Evolutionary conservation across 306 rosid species (phyloP).

Genomic region (Cyamopsis tetragonoloba): DNA sequence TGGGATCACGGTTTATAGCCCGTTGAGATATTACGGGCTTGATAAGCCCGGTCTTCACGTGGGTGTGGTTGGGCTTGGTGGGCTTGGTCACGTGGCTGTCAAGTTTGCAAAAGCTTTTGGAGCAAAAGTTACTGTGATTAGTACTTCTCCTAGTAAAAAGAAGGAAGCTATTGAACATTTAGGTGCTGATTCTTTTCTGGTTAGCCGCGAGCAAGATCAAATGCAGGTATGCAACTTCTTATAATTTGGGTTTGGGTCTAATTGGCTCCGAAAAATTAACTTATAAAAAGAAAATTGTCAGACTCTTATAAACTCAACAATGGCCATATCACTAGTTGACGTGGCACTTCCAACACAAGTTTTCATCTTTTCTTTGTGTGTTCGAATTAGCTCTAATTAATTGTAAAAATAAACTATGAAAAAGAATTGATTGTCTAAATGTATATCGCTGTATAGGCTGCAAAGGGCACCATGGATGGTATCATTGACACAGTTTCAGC

Average conservation of each 20-base stretch:
- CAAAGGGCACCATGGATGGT: conserved; percentile 43
- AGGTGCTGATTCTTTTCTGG: conserved; percentile 47
- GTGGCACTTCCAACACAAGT: too few species aligned
- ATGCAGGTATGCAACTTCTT: conserved; percentile 34
- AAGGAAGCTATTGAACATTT: conserved; percentile 42
- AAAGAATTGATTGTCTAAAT: too few species aligned
- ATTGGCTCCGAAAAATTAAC: too few species aligned
- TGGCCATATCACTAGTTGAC: too few species aligned
- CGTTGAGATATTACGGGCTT: conserved; percentile 40
- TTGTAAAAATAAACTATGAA: too few species aligned
- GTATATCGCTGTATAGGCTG: conserved; percentile 28
- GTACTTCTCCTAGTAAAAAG: conserved; percentile 54
- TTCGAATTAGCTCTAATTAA: too few species aligned
- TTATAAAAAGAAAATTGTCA: too few species aligned
- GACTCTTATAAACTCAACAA: too few species aligned
- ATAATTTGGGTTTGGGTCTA: too few species aligned
- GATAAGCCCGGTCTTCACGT: conserved; percentile 46
- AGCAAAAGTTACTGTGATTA: conserved; percentile 46
- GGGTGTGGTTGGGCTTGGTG: conserved; percentile 64
- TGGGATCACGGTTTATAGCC: conserved; percentile 65
- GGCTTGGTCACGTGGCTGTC: conserved; percentile 55
- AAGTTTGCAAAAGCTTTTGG: conserved; percentile 64
- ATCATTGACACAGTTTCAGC: conserved; percentile 55
- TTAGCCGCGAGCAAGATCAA: conserved; percentile 42
- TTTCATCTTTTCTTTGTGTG: too few species aligned